phyloP scores from a whole-genome alignment of 768 basidiomycete genomes.

The Mycena epipterygia region DNA sequence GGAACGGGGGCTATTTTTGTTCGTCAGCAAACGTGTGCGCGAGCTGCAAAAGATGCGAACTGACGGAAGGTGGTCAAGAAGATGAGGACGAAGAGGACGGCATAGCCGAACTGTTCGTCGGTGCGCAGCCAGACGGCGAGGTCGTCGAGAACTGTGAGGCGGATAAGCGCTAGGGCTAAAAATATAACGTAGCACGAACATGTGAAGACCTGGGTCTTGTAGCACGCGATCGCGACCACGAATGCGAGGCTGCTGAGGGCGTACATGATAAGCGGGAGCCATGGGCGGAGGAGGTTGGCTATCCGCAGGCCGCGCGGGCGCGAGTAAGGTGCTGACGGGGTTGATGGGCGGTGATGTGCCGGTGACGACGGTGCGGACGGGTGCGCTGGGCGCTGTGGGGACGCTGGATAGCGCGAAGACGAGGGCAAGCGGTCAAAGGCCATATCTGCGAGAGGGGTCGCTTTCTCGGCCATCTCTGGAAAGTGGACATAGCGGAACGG shows the following conservation, averaged over 20 bases:
- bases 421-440: conserved; percentile 4
- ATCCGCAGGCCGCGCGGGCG: conserved; percentile 65
- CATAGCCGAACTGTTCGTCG: conserved; percentile 80
- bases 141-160: conserved; percentile 78
- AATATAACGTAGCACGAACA: conserved; percentile 62
- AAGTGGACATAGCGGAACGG: conserved; percentile 52
- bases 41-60: conserved; percentile 41
- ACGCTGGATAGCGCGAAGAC: conserved; percentile 15
- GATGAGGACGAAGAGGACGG: conserved; percentile 85
- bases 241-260: conserved; percentile 83
- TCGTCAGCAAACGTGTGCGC: conserved; percentile 13
- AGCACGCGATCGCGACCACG: conserved; percentile 85
- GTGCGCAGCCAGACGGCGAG: conserved; percentile 83
- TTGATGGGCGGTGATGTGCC: conserved; percentile 36
- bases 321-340: conserved; percentile 48
- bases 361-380: conserved; percentile 32
- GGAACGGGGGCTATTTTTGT: conserved; percentile 81
- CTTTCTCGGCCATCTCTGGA: conserved; percentile 45
- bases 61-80: conserved; percentile 91
- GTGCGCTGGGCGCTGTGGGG: conserved; percentile 22
- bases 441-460: conserved; percentile 43
- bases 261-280: conserved; percentile 85
- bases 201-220: conserved; percentile 85
- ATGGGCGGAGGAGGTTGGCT: conserved; percentile 74
- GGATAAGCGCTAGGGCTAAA: conserved; percentile 23